phyloP scores from a whole-genome alignment of 164 flowering plant species.

The Saururus chinensis region DNA sequence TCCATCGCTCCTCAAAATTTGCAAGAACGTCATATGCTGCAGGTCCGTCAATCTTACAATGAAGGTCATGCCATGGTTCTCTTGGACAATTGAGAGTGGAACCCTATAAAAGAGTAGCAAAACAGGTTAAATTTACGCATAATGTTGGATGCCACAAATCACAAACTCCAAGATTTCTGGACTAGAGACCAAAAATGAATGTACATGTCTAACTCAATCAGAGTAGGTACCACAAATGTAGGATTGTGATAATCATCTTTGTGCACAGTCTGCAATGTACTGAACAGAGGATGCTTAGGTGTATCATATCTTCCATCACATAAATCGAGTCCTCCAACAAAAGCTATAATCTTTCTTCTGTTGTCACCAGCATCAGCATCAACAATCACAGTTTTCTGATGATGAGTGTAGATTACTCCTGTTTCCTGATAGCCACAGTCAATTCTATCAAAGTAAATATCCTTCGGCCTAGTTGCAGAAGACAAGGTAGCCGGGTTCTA shows the following conservation, averaged over 20 bases:
- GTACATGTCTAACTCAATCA: not conserved
- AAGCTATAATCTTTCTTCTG: conserved; percentile 64
- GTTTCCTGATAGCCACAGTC: conserved; percentile 42
- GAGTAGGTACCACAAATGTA: conserved; percentile 38
- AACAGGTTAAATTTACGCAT: not conserved
- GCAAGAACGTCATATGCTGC: conserved; percentile 90
- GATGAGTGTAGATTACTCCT: conserved; percentile 73
- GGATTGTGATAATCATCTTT: conserved; percentile 76
- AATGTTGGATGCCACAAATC: too few relatives aligned
- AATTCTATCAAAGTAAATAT: too few relatives aligned
- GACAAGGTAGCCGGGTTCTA: too few relatives aligned
- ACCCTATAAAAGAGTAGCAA: conserved; percentile 35
- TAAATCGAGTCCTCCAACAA: conserved; percentile 84
- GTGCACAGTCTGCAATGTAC: conserved; percentile 52
- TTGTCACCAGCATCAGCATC: conserved; percentile 70
- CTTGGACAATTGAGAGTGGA: conserved; percentile 56
- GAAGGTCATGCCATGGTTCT: conserved; percentile 98
- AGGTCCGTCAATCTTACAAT: conserved; percentile 78
- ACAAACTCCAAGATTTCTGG: not conserved
- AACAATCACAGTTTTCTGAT: conserved; percentile 81
- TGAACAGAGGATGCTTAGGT: conserved; percentile 56
- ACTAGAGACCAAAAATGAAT: too few relatives aligned
- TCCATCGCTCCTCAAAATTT: conserved; percentile 91
- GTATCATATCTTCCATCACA: conserved; percentile 84
- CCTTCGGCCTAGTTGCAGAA: too few relatives aligned